Conservation (phyloP, 2,329 filamentous ascomycete genomes). For the Coniella vitis region DNA sequence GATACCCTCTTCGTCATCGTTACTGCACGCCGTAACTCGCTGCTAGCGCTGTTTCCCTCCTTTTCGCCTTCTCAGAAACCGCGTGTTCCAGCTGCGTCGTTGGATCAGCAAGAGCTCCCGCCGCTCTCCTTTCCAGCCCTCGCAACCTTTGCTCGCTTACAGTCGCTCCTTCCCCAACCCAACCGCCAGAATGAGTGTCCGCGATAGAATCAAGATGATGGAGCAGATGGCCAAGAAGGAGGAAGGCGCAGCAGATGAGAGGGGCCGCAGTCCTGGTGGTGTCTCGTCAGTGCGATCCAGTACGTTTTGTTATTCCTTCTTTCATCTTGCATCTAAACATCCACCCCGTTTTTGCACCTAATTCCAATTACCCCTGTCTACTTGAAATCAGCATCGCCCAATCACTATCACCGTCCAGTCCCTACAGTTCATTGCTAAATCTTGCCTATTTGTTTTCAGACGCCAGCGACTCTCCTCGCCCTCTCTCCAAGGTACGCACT, state of each 20-base stretch:
- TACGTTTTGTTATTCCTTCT: slow-evolving; percentile 26
- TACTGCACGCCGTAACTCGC: slow-evolving; percentile 21
- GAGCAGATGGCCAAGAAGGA: slow-evolving; percentile 58
- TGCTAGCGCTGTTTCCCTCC: neutral
- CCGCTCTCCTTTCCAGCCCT: neutral
- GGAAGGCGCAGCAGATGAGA: slow-evolving; percentile 57
- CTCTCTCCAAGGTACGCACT: slow-evolving; percentile 67
- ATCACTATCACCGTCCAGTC: neutral
- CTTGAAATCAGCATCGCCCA: neutral
- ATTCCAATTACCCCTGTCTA: neutral
- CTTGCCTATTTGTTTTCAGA: slow-evolving; percentile 16
- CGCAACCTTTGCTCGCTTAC: neutral
- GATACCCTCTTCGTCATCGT: slow-evolving; percentile 11
- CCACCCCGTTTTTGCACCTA: neutral
- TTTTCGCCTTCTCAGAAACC: neutral
- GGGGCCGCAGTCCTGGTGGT: slow-evolving; percentile 60
- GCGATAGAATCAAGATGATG: slow-evolving; percentile 35
- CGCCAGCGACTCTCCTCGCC: slow-evolving; percentile 48
- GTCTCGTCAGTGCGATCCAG: slow-evolving; percentile 30
- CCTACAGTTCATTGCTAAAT: slow-evolving; percentile 1
- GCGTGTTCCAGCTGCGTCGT: neutral
- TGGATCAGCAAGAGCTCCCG: neutral
- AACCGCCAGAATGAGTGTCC: slow-evolving; percentile 54
- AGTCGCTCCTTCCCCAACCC: slow-evolving; percentile 15
- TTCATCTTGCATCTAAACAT: neutral